These are phyloP conservation scores for Xerocomus potaroensis DNA, from an alignment of 768 basidiomycete species.

Conservation along the genomic window DNA sequence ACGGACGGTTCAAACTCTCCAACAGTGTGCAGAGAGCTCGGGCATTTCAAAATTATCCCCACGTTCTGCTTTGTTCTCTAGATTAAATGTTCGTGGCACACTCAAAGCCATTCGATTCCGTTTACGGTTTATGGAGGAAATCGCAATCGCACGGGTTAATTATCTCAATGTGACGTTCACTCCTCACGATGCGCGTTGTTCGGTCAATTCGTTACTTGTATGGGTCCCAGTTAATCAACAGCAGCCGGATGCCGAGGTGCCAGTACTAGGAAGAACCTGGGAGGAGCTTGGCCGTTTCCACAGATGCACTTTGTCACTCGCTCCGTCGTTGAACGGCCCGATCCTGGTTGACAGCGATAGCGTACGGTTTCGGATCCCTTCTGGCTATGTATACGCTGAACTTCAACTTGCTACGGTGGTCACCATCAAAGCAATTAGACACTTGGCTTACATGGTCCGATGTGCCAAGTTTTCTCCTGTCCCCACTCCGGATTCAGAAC, in stretches of 20 bases:
- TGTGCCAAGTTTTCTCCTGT: conserved; percentile 50
- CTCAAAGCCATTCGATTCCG: conserved; percentile 46
- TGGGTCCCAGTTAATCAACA: conserved; percentile 53
- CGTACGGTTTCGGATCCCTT: conserved; percentile 73
- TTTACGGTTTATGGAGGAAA: conserved; percentile 46
- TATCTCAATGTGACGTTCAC: conserved; percentile 18
- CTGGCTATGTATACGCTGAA: conserved; percentile 69
- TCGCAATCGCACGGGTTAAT: conserved; percentile 37
- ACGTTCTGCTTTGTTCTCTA: conserved; percentile 12
- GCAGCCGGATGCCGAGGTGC: conserved; percentile 28
- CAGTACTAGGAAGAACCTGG: conserved; percentile 47
- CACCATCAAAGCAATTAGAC: conserved; percentile 68
- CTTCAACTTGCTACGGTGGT: conserved; percentile 68
- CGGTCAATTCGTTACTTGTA: conserved; percentile 41
- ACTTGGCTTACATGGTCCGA: conserved; percentile 55
- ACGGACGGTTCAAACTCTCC: conserved; percentile 45
- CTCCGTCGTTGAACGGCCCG: conserved; percentile 28
- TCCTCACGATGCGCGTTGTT: conserved; percentile 26
- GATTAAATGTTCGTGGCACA: conserved; percentile 28
- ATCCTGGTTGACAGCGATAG: conserved; percentile 59
- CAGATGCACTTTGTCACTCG: conserved; percentile 42
- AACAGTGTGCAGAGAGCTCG: conserved; percentile 17
- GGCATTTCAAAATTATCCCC: conserved; percentile 15
- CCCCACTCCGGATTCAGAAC: conserved; percentile 64
- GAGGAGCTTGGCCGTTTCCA: conserved; percentile 67